phyloP scores from a whole-genome alignment of 2,329 filamentous ascomycete species.

The Emmonsiellopsis sp. region DNA sequence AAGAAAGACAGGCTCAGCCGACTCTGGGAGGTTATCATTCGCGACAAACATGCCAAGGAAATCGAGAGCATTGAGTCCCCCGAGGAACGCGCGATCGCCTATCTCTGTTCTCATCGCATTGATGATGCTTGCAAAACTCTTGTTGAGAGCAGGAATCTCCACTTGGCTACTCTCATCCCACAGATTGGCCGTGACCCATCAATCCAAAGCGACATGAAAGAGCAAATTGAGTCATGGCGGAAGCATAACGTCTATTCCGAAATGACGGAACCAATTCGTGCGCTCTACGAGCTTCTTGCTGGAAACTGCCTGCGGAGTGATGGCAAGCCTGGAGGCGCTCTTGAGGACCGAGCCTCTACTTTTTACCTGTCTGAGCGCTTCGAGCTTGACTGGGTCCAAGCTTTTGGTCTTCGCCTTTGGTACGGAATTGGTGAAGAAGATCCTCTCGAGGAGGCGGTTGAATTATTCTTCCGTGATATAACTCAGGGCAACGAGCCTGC shows the following conservation, averaged over 20 bases:
- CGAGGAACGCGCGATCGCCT: slow-evolving; percentile 77
- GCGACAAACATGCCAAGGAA: slow-evolving; percentile 59
- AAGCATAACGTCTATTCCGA: slow-evolving; percentile 77
- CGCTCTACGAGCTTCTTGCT: slow-evolving; percentile 79
- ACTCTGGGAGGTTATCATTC: slow-evolving; percentile 33
- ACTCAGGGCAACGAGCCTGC: slow-evolving; percentile 59
- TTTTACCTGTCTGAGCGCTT: slow-evolving; percentile 81
- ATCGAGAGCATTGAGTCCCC: slow-evolving; percentile 55
- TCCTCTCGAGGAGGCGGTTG: slow-evolving; percentile 62
- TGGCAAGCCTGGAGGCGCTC: slow-evolving; percentile 59
- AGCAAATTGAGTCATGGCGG: slow-evolving; percentile 78
- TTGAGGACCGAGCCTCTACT: slow-evolving; percentile 70
- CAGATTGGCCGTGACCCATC: slow-evolving; percentile 66
- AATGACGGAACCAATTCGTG: slow-evolving; percentile 72
- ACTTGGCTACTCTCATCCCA: slow-evolving; percentile 74
- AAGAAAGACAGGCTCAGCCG: slow-evolving; percentile 40
- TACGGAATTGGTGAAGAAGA: slow-evolving; percentile 66
- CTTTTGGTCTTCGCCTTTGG: slow-evolving; percentile 86
- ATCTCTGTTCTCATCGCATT: slow-evolving; percentile 69
- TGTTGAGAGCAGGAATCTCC: slow-evolving; percentile 65
- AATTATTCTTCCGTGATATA: slow-evolving; percentile 65
- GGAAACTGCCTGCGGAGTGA: slow-evolving; percentile 80
- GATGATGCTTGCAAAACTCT: slow-evolving; percentile 75
- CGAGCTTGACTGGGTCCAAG: slow-evolving; percentile 82
- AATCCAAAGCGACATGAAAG: slow-evolving; percentile 63